Conservation (phyloP, 768 basidiomycete species). For the Dioszegia crocea region DNA sequence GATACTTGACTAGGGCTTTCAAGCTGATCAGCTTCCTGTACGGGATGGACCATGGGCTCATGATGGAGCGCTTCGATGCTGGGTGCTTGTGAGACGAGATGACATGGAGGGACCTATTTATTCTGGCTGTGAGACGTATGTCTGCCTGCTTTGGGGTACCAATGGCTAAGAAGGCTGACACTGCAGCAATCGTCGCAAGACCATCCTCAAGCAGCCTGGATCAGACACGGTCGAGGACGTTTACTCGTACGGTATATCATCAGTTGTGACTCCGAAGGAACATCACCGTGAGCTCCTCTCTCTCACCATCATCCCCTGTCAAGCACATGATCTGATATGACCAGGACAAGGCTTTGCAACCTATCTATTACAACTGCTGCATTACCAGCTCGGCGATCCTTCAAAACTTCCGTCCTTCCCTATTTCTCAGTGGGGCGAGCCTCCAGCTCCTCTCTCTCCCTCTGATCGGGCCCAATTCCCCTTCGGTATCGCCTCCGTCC, state of each 20-base stretch:
- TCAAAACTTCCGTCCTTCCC: conserved; percentile 21
- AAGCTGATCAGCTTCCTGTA: neutral
- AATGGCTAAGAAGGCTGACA: neutral
- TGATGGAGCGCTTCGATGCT: conserved; percentile 6
- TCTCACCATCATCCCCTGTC: neutral
- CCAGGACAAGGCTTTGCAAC: conserved; percentile 38
- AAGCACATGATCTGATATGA: neutral
- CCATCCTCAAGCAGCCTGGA: conserved; percentile 15
- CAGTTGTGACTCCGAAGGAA: conserved; percentile 31
- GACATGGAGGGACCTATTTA: conserved; percentile 27
- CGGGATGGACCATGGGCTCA: neutral
- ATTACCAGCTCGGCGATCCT: conserved; percentile 21
- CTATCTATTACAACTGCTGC: conserved; percentile 27
- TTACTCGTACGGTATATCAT: conserved; percentile 28
- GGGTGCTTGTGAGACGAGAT: conserved; percentile 30
- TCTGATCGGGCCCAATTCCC: conserved; percentile 8
- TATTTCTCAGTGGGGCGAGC: conserved; percentile 10
- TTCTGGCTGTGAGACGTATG: conserved; percentile 31
- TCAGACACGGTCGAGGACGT: conserved; percentile 13
- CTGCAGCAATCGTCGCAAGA: conserved; percentile 20
- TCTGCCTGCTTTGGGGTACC: neutral
- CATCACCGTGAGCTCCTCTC: conserved; percentile 20
- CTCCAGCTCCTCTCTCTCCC: conserved; percentile 6
- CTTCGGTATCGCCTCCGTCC: conserved; percentile 21
- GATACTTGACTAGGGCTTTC: neutral